Conservation (phyloP, 169 alveolate species). For the Plasmodium ovale region DNA sequence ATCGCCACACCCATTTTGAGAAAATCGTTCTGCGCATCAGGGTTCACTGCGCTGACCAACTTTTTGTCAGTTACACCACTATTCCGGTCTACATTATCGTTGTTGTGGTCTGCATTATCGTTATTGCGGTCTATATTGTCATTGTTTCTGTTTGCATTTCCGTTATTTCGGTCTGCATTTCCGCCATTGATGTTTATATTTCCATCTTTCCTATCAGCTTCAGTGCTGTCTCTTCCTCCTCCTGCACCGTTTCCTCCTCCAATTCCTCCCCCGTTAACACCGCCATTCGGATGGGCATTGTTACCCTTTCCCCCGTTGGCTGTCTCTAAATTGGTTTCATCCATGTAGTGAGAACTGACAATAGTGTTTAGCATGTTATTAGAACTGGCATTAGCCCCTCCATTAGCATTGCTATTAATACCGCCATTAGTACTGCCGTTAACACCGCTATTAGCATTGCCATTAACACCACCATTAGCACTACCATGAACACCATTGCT, state of each 20-base stretch:
- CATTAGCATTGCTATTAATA: neutral
- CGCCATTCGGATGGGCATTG: neutral
- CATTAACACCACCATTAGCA: too few relatives aligned
- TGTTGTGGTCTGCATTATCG: too few relatives aligned
- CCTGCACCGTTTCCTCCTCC: too few relatives aligned
- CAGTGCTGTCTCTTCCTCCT: neutral
- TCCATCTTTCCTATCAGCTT: neutral
- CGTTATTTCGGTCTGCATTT: too few relatives aligned
- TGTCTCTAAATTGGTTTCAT: neutral
- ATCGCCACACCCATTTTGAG: conserved; percentile 1
- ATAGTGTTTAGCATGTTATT: neutral
- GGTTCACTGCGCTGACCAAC: too few relatives aligned
- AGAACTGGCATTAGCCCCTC: neutral
- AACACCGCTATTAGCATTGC: neutral
- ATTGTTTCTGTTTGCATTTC: too few relatives aligned
- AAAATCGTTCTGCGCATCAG: conserved; percentile 9
- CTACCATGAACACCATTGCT: too few relatives aligned
- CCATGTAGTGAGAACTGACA: neutral
- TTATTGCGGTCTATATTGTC: neutral
- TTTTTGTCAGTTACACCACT: too few relatives aligned
- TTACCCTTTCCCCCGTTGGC: neutral
- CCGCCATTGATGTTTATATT: neutral
- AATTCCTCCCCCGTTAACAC: neutral
- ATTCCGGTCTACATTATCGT: too few relatives aligned
- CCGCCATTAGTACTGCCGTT: neutral